phyloP scores from a whole-genome alignment of 441 rosid genomes.

The Bocquillonia castaneifolia region DNA sequence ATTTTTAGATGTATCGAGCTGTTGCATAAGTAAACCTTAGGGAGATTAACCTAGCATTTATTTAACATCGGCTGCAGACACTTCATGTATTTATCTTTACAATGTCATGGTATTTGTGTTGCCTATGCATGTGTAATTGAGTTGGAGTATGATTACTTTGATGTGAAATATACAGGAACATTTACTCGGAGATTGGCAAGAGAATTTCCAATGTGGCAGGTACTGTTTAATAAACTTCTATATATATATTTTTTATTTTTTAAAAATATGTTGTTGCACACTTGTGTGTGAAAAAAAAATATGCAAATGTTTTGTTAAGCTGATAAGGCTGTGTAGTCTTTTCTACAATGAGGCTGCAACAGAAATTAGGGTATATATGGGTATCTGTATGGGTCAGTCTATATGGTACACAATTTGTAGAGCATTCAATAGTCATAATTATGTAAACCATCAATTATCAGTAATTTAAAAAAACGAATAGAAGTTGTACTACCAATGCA shows the following conservation, averaged over 20 bases:
- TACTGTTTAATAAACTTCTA: constrained; percentile 20
- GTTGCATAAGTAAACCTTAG: not conserved
- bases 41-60: not conserved
- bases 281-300: not conserved
- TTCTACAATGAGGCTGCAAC: not conserved
- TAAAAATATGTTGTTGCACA: not conserved
- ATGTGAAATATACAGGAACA: constrained; percentile 46
- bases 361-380: not conserved
- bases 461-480: not conserved
- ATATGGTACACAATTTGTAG: not conserved
- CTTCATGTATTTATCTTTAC: not conserved
- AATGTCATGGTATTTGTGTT: not conserved
- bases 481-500: too few species aligned
- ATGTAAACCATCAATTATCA: not conserved
- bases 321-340: not conserved
- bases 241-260: constrained; percentile 8
- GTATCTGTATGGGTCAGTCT: not conserved
- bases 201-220: constrained; percentile 97
- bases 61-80: not conserved
- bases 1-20: not conserved
- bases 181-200: constrained; percentile 82
- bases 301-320: constrained; percentile 7
- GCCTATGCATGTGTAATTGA: not conserved
- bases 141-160: constrained; percentile 5
- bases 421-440: not conserved